Conservation (phyloP, 1,284 basidiomycete species). For the Baeospora myosura region DNA sequence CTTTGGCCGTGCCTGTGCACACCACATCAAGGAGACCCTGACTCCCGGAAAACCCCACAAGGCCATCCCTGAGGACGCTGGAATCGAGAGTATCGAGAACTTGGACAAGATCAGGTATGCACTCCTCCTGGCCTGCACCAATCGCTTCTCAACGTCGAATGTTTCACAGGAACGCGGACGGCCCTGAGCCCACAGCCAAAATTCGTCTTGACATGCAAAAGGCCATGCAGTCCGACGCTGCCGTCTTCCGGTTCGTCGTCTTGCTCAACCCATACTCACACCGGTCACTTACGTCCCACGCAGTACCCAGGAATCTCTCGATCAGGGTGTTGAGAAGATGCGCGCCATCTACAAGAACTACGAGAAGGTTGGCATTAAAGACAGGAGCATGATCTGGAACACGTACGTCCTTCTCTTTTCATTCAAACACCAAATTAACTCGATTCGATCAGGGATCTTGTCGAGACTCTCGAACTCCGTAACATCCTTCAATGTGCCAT, state of each 20-base stretch:
- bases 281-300: conserved; percentile 15
- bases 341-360: conserved; percentile 82
- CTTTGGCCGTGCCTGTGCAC: conserved; percentile 96
- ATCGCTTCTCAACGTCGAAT: neutral
- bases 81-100: conserved; percentile 81
- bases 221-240: conserved; percentile 94
- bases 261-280: neutral
- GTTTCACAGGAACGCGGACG: conserved; percentile 60
- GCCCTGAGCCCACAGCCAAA: conserved; percentile 81
- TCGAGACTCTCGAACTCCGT: conserved; percentile 95
- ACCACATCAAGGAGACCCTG: conserved; percentile 92
- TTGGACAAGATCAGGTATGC: conserved; percentile 79
- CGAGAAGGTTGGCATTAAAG: conserved; percentile 91
- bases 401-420: conserved; percentile 44
- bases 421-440: neutral
- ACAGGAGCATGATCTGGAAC: conserved; percentile 99
- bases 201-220: conserved; percentile 97
- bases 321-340: conserved; percentile 89
- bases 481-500: conserved; percentile 93
- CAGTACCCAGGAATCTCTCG: conserved; percentile 85
- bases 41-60: conserved; percentile 91
- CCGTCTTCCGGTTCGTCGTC: conserved; percentile 79
- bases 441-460: conserved; percentile 64
- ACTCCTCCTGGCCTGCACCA: no score
- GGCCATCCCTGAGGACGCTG: conserved; percentile 82